Evolutionary conservation across 2,329 filamentous ascomycete genomes (phyloP), one percentile per base, ranked within the genome.

Genomic region (Diaporthe humulicola): DNA sequence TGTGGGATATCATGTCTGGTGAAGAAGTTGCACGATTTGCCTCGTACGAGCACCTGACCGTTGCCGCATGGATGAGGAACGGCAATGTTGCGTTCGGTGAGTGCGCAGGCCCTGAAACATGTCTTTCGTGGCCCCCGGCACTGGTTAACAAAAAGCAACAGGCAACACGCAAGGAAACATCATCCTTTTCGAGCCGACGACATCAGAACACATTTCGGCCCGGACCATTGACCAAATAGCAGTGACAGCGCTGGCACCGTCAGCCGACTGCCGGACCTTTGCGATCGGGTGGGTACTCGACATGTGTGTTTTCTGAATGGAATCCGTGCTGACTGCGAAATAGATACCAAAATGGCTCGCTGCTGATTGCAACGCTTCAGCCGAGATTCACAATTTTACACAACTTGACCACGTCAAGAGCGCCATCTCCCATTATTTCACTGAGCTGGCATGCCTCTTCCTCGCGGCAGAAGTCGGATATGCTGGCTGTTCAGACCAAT

Each of bases 381-480:
- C 96, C 97, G 56, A 92, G 94, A 70, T 99, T 98, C 83, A 98
- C 94, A 3, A 98, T 98, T 77, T 84, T 98, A 67, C 96, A 99
- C 84, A 98, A 96, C 69, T 87, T 99, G 77, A 96, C 93, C 66
- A 98, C 95, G 0, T 94, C 93, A 0, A 90, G 95, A 79, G 91
- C 91, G 2, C 96, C 97, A 1, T 98, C 96, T 0, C 94, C 95
- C 3, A 95, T 99, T 69, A 92, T 96, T 5, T 94, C 92, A 12
- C 86, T 99, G 28, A 91, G 95, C 74, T 99, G 97, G 97, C 97
- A 99, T 87, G 96, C 96, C 50, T 98, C 97, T 0, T 98, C 97
- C 0, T 94, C 96, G 0, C 95, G 96, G 78, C 96, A 98, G 83
- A 98, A 98, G 85, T 98, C 97, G 0, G 96, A 98, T 81, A 99